phyloP scores from a whole-genome alignment of 1,284 basidiomycete species.

The Mycosarcoma mackinlayi region DNA sequence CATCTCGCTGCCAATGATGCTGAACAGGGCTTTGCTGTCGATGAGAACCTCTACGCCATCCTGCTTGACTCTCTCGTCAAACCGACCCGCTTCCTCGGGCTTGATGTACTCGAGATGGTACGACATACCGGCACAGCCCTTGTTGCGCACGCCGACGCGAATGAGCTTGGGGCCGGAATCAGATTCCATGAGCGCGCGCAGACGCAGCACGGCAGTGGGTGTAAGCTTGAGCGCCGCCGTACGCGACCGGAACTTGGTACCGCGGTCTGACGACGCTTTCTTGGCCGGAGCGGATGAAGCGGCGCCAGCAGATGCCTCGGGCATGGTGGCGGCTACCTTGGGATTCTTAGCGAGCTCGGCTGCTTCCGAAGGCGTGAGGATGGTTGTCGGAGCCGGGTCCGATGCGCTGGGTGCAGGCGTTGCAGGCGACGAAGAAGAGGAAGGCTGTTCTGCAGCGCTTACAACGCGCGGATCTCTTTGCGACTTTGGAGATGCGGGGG shows the following conservation, averaged over 20 bases:
- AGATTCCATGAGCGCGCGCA: constrained; percentile 74
- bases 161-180: constrained; percentile 87
- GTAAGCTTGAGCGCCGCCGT: constrained; percentile 68
- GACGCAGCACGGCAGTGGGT: constrained; percentile 76
- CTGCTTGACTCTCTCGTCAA: constrained; percentile 92
- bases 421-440: constrained; percentile 27
- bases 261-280: constrained; percentile 38
- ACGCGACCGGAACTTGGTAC: constrained; percentile 53
- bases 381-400: constrained; percentile 25
- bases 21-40: constrained; percentile 96
- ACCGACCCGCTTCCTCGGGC: constrained; percentile 76
- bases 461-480: constrained; percentile 43
- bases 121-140: constrained; percentile 97
- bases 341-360: constrained; percentile 34
- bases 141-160: constrained; percentile 94
- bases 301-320: constrained; percentile 45
- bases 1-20: constrained; percentile 98
- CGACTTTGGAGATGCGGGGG: constrained; percentile 50
- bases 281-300: constrained; percentile 18
- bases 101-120: constrained; percentile 95
- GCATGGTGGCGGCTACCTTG: constrained; percentile 44
- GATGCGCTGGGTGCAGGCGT: constrained; percentile 37
- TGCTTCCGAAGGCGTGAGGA: constrained; percentile 33
- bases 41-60: constrained; percentile 84
- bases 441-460: constrained; percentile 16